Evolutionary conservation across 2,329 filamentous ascomycete species (phyloP).

Genomic region (Biscogniauxia mediterranea): DNA sequence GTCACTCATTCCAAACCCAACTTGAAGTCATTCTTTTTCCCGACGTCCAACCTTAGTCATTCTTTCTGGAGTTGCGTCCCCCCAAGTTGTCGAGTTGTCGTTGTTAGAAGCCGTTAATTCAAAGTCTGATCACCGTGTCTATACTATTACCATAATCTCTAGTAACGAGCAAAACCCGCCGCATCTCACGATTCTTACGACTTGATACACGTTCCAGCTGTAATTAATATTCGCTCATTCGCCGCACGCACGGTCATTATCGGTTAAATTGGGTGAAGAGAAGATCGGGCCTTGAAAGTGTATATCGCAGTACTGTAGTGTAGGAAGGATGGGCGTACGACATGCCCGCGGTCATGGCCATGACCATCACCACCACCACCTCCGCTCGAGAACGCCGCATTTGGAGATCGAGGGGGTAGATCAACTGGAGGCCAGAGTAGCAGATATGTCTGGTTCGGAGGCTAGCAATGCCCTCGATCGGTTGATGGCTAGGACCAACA

Average conservation of each 20-base stretch:
- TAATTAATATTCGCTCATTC: conserved; percentile 2
- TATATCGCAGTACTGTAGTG: conserved; percentile 2
- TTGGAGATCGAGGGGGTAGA: conserved; percentile 12
- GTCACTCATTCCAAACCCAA: conserved; percentile 51
- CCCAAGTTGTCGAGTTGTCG: no score
- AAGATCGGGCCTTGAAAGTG: not conserved
- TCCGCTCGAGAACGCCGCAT: conserved; percentile 20
- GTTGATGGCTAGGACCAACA: conserved; percentile 28
- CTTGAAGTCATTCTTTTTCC: conserved; percentile 42
- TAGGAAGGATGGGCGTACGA: conserved; percentile 21
- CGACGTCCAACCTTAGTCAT: conserved; percentile 22
- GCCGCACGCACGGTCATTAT: not conserved
- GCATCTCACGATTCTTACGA: not conserved
- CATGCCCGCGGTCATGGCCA: conserved; percentile 27
- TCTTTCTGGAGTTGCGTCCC: conserved; percentile 23
- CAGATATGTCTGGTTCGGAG: conserved; percentile 6
- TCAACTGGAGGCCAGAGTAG: conserved; percentile 14
- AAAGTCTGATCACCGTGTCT: not conserved
- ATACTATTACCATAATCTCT: conserved; percentile 12
- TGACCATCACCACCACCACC: conserved; percentile 23
- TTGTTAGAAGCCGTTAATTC: conserved; percentile 15
- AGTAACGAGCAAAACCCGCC: not conserved
- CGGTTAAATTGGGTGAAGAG: not conserved
- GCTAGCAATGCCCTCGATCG: conserved; percentile 10
- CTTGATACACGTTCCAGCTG: not conserved